These are phyloP conservation scores for Westerdykella sp. DNA, from an alignment of 2,329 filamentous ascomycete species.

Conservation along the genomic window DNA sequence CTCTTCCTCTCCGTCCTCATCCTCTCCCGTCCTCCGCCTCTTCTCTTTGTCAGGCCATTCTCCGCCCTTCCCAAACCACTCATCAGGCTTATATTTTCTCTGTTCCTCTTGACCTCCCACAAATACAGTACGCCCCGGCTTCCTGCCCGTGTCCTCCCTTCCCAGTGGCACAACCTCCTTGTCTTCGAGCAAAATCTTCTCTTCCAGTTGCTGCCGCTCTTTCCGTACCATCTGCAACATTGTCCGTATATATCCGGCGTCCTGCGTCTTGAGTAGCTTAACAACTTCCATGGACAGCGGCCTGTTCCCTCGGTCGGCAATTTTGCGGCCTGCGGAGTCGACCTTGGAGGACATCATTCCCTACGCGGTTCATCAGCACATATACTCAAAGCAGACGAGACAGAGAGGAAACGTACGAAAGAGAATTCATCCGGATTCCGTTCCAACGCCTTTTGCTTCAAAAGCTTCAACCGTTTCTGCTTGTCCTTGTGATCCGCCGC, in stretches of 20 bases:
- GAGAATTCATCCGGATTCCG: constrained; percentile 62
- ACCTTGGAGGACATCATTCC: constrained; percentile 51
- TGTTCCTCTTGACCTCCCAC: constrained; percentile 39
- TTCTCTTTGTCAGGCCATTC: constrained; percentile 19
- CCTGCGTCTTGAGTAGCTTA: constrained; percentile 60
- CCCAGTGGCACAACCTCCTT: constrained; percentile 38
- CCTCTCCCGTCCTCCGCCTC: constrained; percentile 23
- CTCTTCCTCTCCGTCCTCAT: constrained; percentile 22
- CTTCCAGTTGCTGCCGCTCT: constrained; percentile 47
- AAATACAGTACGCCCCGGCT: constrained; percentile 32
- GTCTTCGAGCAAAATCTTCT: constrained; percentile 29
- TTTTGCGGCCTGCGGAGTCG: constrained; percentile 39
- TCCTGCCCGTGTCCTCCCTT: constrained; percentile 23
- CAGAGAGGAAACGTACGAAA: constrained; percentile 38
- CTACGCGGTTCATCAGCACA: neutral
- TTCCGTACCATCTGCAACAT: constrained; percentile 51
- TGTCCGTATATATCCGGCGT: constrained; percentile 55
- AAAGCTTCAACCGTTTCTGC: constrained; percentile 52
- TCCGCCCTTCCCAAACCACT: constrained; percentile 35
- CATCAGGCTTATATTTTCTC: constrained; percentile 36
- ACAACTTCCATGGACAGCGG: constrained; percentile 52
- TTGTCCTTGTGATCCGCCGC: constrained; percentile 59
- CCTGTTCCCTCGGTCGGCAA: constrained; percentile 43
- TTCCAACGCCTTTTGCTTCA: constrained; percentile 54
- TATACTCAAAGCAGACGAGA: too few relatives aligned